These are phyloP conservation scores for Neckera pumila DNA, from an alignment of 225 moss, liverwort and hornwort species.

Conservation along the genomic window DNA sequence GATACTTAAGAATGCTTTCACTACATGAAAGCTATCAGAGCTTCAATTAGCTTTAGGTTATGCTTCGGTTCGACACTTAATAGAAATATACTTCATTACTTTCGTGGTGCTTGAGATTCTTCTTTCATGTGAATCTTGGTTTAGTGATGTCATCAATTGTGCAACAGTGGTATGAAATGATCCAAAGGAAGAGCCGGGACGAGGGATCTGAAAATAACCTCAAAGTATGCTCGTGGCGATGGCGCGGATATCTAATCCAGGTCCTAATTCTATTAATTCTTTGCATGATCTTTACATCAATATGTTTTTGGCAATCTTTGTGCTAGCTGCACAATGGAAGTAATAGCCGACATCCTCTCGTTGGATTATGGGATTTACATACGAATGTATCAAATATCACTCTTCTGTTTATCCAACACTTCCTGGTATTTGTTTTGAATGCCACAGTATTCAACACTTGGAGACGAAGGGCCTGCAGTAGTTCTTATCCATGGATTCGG, in stretches of 20 bases:
- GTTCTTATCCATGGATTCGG: constrained; percentile 97
- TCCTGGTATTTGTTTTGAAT: background rate
- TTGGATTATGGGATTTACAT: background rate
- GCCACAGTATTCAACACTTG: constrained; percentile 71
- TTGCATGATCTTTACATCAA: background rate
- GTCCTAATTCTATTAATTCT: constrained; percentile 15
- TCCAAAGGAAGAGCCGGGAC: constrained; percentile 81
- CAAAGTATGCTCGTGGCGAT: constrained; percentile 84
- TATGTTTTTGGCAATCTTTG: background rate
- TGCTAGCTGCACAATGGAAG: background rate
- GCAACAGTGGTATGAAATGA: constrained; percentile 86
- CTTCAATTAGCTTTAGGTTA: background rate
- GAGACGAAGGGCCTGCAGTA: constrained; percentile 76
- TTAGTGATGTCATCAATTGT: background rate
- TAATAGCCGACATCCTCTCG: background rate
- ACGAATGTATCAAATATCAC: background rate
- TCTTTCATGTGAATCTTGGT: background rate
- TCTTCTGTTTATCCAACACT: background rate
- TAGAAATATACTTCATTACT: background rate
- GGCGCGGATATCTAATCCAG: constrained; percentile 93
- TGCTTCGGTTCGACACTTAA: background rate
- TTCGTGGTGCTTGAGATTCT: background rate
- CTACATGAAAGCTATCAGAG: background rate
- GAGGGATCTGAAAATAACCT: constrained; percentile 68
- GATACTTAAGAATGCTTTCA: background rate